Conservation (phyloP, 345 rosid species). For the Lenwebbia sp. region DNA sequence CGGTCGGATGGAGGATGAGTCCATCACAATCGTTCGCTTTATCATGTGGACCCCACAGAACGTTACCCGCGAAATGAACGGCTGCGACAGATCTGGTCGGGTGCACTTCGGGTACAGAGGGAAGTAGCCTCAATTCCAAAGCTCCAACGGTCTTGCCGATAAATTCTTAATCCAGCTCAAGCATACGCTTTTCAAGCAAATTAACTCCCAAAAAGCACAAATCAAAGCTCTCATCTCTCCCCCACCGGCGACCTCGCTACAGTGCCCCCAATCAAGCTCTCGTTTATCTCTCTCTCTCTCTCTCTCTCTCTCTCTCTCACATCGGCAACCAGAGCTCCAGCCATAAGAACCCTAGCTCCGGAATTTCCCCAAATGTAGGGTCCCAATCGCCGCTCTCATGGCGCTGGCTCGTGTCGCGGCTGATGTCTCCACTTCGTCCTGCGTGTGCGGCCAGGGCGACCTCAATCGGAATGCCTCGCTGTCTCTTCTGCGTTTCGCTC, state of each 20-base stretch:
- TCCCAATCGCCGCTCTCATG: not conserved
- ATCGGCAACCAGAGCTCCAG: not conserved
- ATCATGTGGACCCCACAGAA: not conserved
- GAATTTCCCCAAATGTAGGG: not conserved
- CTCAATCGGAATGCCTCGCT: not conserved
- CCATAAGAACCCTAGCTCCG: not conserved
- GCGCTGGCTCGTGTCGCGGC: constrained; percentile 1
- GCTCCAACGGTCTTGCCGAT: not conserved
- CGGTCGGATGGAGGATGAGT: not conserved
- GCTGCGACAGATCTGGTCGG: not conserved
- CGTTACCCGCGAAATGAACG: not conserved
- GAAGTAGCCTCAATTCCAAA: not conserved
- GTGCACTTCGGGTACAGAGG: not conserved
- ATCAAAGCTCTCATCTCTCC: not conserved
- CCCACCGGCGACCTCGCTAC: not conserved
- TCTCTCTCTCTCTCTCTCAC: too few relatives aligned
- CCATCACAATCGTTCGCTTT: not conserved
- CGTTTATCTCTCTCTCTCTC: too few relatives aligned
- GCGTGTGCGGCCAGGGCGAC: not conserved
- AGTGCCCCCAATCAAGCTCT: not conserved
- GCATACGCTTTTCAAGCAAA: not conserved
- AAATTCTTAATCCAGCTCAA: not conserved
- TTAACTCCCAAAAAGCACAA: not conserved
- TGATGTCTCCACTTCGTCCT: not conserved
- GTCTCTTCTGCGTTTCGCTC: not conserved